Conservation (phyloP, 371 early-diverging fungal species). For the Mucor sp. region DNA sequence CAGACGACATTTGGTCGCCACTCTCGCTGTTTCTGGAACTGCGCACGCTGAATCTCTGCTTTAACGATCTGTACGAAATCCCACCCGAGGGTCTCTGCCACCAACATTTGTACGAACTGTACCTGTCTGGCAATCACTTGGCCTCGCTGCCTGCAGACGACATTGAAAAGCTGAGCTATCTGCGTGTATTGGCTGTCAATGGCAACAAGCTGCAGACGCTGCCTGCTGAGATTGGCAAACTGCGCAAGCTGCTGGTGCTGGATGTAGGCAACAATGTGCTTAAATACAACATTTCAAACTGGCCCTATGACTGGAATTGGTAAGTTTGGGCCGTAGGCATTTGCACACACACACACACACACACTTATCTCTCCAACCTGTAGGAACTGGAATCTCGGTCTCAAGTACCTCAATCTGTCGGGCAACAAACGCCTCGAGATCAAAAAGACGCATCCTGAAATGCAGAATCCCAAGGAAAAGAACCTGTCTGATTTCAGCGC, state of each 20-base stretch:
- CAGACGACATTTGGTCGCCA: conserved; percentile 79
- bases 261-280: conserved; percentile 89
- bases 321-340: conserved; percentile 22
- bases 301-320: conserved; percentile 98
- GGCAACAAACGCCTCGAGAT: conserved; percentile 91
- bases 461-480: conserved; percentile 46
- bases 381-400: conserved; percentile 88
- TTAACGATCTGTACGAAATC: conserved; percentile 85
- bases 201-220: conserved; percentile 89
- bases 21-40: conserved; percentile 75
- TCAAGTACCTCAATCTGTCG: conserved; percentile 89
- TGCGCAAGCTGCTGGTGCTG: conserved; percentile 71
- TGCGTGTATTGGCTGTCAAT: conserved; percentile 82
- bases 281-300: conserved; percentile 92
- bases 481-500: conserved; percentile 80
- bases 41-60: conserved; percentile 77
- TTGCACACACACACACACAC: neutral
- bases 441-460: conserved; percentile 63
- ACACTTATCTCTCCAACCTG: neutral
- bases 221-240: conserved; percentile 90
- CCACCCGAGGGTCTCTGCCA: conserved; percentile 59
- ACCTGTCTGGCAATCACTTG: conserved; percentile 85
- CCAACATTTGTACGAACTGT: conserved; percentile 70
- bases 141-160: conserved; percentile 87
- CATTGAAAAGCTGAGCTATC: conserved; percentile 68